Conservation (phyloP, 176 grass and related monocot species). For the Phoenix dactylifera region DNA sequence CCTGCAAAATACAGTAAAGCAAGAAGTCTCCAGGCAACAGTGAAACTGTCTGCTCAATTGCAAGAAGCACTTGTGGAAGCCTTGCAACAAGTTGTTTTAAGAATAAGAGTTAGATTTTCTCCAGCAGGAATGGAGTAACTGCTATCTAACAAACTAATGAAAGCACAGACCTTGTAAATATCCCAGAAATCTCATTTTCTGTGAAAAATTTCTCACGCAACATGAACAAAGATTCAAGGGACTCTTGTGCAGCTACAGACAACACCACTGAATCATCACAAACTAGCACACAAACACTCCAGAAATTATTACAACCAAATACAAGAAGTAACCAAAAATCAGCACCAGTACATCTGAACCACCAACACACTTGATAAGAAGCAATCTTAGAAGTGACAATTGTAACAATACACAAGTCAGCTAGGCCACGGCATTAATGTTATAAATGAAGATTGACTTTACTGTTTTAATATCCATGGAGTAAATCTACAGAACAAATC, state of each 20-base stretch:
- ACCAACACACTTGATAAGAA: background rate
- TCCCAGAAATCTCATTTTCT: constrained; percentile 69
- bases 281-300: constrained; percentile 76
- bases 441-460: too few relatives aligned
- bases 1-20: constrained; percentile 82
- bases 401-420: too few relatives aligned
- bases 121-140: too few relatives aligned
- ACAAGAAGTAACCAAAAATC: background rate
- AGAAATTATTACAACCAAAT: constrained; percentile 35
- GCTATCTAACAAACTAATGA: constrained; percentile 1
- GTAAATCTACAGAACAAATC: too few relatives aligned
- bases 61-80: constrained; percentile 65
- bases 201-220: constrained; percentile 40
- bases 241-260: too few relatives aligned
- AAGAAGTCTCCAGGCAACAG: constrained; percentile 70
- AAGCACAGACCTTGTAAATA: constrained; percentile 57
- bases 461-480: too few relatives aligned
- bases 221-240: constrained; percentile 66
- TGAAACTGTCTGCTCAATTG: constrained; percentile 56
- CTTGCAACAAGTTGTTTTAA: constrained; percentile 58
- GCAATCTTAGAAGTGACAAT: background rate
- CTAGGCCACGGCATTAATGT: too few relatives aligned
- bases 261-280: constrained; percentile 42
- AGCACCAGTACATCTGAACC: constrained; percentile 5
- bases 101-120: too few relatives aligned